Evolutionary conservation across 805 yeast species (phyloP).

Genomic region (Lachancea nothofagi): DNA sequence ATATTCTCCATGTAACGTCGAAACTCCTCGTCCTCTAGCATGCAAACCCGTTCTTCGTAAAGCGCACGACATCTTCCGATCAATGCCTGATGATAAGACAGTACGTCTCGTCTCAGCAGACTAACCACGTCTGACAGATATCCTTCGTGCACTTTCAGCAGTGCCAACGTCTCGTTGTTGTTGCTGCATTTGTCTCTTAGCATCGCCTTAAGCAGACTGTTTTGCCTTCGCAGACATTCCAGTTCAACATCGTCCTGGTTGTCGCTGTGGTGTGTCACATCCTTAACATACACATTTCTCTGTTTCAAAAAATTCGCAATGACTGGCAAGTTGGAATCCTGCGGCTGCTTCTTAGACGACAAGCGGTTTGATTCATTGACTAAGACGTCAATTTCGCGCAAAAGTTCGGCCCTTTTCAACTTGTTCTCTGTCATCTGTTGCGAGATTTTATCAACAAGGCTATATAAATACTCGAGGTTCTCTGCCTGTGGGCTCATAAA

Average conservation of each 20-base stretch:
- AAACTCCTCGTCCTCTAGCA: constrained; percentile 22
- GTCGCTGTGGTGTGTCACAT: neutral
- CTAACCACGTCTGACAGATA: constrained; percentile 17
- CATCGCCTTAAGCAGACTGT: constrained; percentile 12
- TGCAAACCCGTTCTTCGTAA: constrained; percentile 14
- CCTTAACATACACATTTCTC: constrained; percentile 8
- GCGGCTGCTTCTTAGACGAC: neutral
- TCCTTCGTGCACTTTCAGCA: constrained; percentile 20
- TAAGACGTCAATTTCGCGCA: constrained; percentile 19
- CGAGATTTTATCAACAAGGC: constrained; percentile 18
- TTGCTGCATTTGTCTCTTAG: constrained; percentile 9
- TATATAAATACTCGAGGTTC: constrained; percentile 22
- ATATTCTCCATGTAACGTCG: constrained; percentile 17
- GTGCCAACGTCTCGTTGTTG: constrained; percentile 14
- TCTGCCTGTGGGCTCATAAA: constrained; percentile 29
- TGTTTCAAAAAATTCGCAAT: constrained; percentile 17
- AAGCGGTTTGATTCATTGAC: constrained; percentile 16
- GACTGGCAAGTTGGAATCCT: constrained; percentile 16
- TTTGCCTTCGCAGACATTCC: constrained; percentile 12
- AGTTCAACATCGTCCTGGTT: constrained; percentile 3
- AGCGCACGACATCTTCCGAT: constrained; percentile 12
- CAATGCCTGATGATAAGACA: constrained; percentile 13
- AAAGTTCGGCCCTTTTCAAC: constrained; percentile 16
- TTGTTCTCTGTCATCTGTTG: constrained; percentile 19
- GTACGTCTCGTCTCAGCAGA: constrained; percentile 18